phyloP scores from a whole-genome alignment of 768 basidiomycete genomes.

The Phlebiopsis gigantea region DNA sequence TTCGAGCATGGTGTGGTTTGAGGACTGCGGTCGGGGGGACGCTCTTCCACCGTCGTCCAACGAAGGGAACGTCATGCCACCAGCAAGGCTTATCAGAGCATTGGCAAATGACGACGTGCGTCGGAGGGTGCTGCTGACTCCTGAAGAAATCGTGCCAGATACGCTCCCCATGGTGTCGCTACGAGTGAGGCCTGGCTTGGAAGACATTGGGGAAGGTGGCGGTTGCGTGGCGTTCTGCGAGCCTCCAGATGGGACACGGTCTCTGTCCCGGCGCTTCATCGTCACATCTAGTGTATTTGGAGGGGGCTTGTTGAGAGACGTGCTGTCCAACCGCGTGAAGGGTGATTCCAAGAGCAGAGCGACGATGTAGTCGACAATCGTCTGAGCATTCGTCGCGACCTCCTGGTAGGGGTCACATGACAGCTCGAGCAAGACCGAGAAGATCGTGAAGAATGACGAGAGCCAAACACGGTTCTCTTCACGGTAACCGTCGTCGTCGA shows the following conservation, averaged over 20 bases:
- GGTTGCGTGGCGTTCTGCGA: slow-evolving; percentile 40
- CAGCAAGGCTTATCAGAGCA: slow-evolving; percentile 63
- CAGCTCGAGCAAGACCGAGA: slow-evolving; percentile 80
- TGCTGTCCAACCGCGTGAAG: slow-evolving; percentile 67
- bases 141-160: slow-evolving; percentile 42
- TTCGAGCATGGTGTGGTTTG: slow-evolving; percentile 24
- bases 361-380: slow-evolving; percentile 88
- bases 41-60: slow-evolving; percentile 42
- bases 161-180: slow-evolving; percentile 51
- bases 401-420: slow-evolving; percentile 92
- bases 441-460: slow-evolving; percentile 93
- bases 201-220: slow-evolving; percentile 40
- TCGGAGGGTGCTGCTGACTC: slow-evolving; percentile 62
- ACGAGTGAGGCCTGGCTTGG: slow-evolving; percentile 46
- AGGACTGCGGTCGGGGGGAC: slow-evolving; percentile 27
- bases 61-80: slow-evolving; percentile 66
- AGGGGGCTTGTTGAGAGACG: slow-evolving; percentile 53
- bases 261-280: slow-evolving; percentile 27
- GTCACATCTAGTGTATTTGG: slow-evolving; percentile 35
- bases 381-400: slow-evolving; percentile 86
- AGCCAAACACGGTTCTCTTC: slow-evolving; percentile 80
- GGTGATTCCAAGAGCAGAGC: slow-evolving; percentile 87
- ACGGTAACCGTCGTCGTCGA: slow-evolving; percentile 61
- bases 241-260: slow-evolving; percentile 45
- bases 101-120: slow-evolving; percentile 81